Evolutionary conservation across 2,329 filamentous ascomycete species (phyloP).

Genomic region (Xylariaceae sp.): DNA sequence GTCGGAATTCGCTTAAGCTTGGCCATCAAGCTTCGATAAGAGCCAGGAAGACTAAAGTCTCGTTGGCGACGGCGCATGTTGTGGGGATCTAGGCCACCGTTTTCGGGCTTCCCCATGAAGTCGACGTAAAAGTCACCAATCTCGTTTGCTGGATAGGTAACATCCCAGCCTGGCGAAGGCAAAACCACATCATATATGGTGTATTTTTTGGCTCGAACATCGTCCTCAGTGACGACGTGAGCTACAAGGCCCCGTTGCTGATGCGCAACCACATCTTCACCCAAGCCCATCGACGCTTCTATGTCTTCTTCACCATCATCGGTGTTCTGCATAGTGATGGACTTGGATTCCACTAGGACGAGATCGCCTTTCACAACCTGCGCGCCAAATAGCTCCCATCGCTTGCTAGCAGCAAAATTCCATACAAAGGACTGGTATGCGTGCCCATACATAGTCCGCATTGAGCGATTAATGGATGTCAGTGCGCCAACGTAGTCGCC

Average conservation of each 20-base stretch:
- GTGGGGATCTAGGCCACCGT: slow-evolving; percentile 73
- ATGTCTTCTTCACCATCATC: slow-evolving; percentile 57
- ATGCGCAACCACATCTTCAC: slow-evolving; percentile 48
- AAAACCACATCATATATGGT: slow-evolving; percentile 84
- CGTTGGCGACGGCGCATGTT: slow-evolving; percentile 82
- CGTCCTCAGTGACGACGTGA: slow-evolving; percentile 67
- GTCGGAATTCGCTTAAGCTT: slow-evolving; percentile 59
- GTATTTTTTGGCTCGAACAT: slow-evolving; percentile 70
- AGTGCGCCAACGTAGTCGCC: slow-evolving; percentile 76
- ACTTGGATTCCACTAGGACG: slow-evolving; percentile 50
- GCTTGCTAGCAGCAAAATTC: slow-evolving; percentile 78
- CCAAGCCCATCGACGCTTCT: slow-evolving; percentile 56
- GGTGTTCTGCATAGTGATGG: slow-evolving; percentile 29
- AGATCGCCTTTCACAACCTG: slow-evolving; percentile 80
- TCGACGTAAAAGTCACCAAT: slow-evolving; percentile 77
- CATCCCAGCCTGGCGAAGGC: slow-evolving; percentile 85
- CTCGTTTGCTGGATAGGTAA: slow-evolving; percentile 78
- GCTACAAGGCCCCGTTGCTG: slow-evolving; percentile 50
- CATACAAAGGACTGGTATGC: slow-evolving; percentile 93
- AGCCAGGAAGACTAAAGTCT: slow-evolving; percentile 82
- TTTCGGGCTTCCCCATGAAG: slow-evolving; percentile 77
- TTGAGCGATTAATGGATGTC: slow-evolving; percentile 69
- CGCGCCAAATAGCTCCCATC: slow-evolving; percentile 69
- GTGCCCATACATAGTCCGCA: slow-evolving; percentile 92
- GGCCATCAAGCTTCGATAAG: slow-evolving; percentile 80